phyloP scores from a whole-genome alignment of 257 asterid species.

The Verbascum thapsus region DNA sequence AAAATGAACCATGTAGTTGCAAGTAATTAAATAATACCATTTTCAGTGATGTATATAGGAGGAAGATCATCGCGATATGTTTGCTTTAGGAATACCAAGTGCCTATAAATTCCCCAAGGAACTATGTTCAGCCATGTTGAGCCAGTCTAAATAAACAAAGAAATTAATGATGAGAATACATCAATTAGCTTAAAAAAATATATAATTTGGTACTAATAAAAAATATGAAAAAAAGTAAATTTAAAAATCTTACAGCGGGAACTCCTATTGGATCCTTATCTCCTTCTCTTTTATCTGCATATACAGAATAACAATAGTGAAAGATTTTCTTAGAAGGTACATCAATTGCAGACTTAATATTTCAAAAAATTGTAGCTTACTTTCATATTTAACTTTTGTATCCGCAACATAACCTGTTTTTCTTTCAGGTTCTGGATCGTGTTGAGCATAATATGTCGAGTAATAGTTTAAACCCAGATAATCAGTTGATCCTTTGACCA shows the following conservation, averaged over 20 bases:
- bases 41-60: conserved; percentile 32
- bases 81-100: background rate
- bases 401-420: conserved; percentile 25
- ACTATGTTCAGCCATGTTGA: conserved; percentile 17
- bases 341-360: too few relatives aligned
- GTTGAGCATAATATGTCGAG: conserved; percentile 19
- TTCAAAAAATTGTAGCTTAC: too few relatives aligned
- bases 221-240: too few relatives aligned
- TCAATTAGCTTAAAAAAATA: background rate
- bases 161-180: background rate
- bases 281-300: background rate
- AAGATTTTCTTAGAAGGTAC: too few relatives aligned
- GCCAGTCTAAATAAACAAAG: conserved; percentile 13
- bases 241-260: background rate
- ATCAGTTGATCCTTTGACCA: conserved; percentile 26
- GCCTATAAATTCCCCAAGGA: conserved; percentile 12
- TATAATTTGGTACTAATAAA: too few relatives aligned
- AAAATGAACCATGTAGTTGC: too few relatives aligned
- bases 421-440: conserved; percentile 1
- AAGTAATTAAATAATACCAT: conserved; percentile 9
- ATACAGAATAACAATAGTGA: background rate
- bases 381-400: background rate
- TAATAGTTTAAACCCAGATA: conserved; percentile 38
- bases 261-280: background rate
- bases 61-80: conserved; percentile 4